A percentile compares a stretch with the other conserved stretches of the same genome.
Evolutionary conservation across 345 rosid genomes (phyloP).

Genomic region (Citrus medica): DNA sequence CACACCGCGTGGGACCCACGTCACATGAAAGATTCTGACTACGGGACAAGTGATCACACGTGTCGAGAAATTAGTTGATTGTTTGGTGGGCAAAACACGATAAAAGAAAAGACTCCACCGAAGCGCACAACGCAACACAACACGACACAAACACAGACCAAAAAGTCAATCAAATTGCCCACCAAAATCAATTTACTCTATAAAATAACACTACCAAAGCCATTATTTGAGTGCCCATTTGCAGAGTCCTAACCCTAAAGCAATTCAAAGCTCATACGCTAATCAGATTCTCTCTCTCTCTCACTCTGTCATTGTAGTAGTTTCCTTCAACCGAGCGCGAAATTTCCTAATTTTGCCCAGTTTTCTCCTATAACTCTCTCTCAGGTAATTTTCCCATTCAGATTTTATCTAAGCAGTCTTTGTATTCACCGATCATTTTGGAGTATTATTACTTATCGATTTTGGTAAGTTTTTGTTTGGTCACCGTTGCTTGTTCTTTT

Average conservation of each 20-base stretch:
- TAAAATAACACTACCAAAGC: background rate
- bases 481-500: background rate
- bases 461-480: background rate
- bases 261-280: background rate
- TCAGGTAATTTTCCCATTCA: background rate
- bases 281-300: background rate
- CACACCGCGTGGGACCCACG: background rate
- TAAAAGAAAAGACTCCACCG: background rate
- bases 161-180: background rate
- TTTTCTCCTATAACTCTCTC: background rate
- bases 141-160: background rate
- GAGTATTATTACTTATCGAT: background rate
- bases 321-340: background rate
- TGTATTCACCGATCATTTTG: background rate
- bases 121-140: background rate
- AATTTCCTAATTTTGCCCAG: background rate
- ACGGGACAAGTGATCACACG: background rate
- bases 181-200: background rate
- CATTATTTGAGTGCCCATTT: background rate
- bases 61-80: constrained; percentile 7
- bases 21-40: background rate
- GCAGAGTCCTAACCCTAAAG: constrained; percentile 3
- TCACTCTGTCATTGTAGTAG: background rate
- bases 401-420: background rate
- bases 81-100: background rate